These are phyloP conservation scores for Jaapia argillacea DNA, from an alignment of 768 basidiomycete genomes.

Conservation along the genomic window DNA sequence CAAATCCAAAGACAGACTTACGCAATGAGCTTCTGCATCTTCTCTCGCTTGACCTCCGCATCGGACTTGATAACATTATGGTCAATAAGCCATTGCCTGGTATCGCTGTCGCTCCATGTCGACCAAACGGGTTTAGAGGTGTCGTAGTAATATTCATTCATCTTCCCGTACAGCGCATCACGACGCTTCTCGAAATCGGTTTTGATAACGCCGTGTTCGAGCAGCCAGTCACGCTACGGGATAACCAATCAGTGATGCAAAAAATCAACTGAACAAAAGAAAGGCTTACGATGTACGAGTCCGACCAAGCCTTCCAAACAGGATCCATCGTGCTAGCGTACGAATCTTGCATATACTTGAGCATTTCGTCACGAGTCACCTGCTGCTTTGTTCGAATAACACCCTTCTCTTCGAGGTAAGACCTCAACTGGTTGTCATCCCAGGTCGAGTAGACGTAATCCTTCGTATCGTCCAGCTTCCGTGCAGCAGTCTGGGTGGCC, in stretches of 20 bases:
- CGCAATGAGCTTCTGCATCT: constrained; percentile 66
- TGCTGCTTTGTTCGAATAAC: constrained; percentile 54
- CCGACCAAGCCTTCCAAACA: constrained; percentile 80
- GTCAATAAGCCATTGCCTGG: constrained; percentile 72
- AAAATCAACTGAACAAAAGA: neutral
- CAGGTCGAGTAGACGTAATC: constrained; percentile 89
- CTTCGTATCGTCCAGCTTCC: constrained; percentile 57
- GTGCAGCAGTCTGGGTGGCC: constrained; percentile 40
- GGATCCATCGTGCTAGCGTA: constrained; percentile 56
- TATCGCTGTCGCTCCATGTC: constrained; percentile 70
- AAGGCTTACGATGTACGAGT: constrained; percentile 61
- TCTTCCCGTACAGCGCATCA: constrained; percentile 48
- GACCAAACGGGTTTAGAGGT: constrained; percentile 42
- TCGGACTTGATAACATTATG: constrained; percentile 67
- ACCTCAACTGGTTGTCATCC: constrained; percentile 68
- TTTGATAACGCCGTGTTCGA: constrained; percentile 65
- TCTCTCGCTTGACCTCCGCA: constrained; percentile 56
- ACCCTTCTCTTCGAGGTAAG: constrained; percentile 68
- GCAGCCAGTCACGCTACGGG: constrained; percentile 71
- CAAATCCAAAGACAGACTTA: constrained; percentile 21
- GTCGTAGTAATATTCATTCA: constrained; percentile 75
- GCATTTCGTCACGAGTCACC: constrained; percentile 56
- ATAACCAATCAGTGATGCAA: neutral
- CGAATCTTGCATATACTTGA: constrained; percentile 55
- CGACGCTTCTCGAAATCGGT: constrained; percentile 48